Base-by-base conservation (phyloP, 768 basidiomycete species). In the Boletus reticulatus region DNA sequence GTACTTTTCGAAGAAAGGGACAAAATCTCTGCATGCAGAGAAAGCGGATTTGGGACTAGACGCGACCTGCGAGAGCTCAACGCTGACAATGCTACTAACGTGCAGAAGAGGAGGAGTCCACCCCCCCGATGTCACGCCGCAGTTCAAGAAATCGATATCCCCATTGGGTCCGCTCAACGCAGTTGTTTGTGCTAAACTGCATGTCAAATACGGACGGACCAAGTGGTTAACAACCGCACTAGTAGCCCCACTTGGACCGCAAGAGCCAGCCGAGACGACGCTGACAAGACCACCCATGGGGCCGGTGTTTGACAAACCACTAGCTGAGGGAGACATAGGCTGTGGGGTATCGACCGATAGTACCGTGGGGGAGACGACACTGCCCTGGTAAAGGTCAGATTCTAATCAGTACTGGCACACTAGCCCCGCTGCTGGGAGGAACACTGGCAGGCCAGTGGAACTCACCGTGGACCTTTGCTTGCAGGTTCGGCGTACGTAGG, bases 81-180 rank as follows among this genome's bases (percentile, higher is more conserved):
- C 75, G 32, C 73, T 72, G 48, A 82, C 67, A 43, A 89, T 67
- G 51, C 88, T 78, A 38, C 75, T 50, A 11, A 89, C 62, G 9
- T 69, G 69, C 53, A 94, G 72, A 53, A 69, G 67, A 16, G 91
- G 89, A 17, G 93, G 91, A 46, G 72, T 80, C 92, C 92, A 94
- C 31, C 87, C 88, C 34, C 66, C 66, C 32, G 61, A 66, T 43
- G 79, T 74, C 52, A 94, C 68, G 42, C 89, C 91, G 64, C 92
- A 94, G 73, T 89, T 91, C 61, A 93, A 69, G 81, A 85, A 93
- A 51, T 82, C 75, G 46, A 89, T 83, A 64, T 76, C 68, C n/a
- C 88, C 87, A 64, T 89, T 89, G 17, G 87, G 87, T 17, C 89
- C 89, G 39, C 73, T 72, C 24, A 75, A 71, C 8, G 68, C 62